Conservation (phyloP, 495 filamentous ascomycete species). For the Daldinia childiae region DNA sequence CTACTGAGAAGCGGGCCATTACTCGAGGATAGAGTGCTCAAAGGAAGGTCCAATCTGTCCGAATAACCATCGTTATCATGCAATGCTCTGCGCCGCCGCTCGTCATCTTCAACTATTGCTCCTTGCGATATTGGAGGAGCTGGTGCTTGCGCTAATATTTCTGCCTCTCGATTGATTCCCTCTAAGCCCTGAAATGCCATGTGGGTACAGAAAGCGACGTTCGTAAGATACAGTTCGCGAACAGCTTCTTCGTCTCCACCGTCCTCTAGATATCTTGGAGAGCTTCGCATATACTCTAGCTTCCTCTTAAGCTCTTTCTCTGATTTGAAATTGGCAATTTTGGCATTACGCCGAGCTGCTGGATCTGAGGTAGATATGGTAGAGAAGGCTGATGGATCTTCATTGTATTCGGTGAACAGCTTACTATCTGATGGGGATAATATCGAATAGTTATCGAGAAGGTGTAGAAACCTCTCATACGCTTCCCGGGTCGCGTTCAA, state of each 20-base stretch:
- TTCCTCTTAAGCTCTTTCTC: conserved; percentile 89
- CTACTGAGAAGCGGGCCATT: conserved; percentile 80
- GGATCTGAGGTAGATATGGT: conserved; percentile 75
- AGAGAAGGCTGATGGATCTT: conserved; percentile 72
- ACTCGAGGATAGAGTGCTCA: conserved; percentile 53
- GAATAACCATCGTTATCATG: conserved; percentile 65
- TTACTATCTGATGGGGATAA: conserved; percentile 72
- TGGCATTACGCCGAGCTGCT: conserved; percentile 75
- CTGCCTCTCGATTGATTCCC: conserved; percentile 80
- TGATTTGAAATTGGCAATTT: conserved; percentile 83
- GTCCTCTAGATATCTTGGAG: conserved; percentile 54
- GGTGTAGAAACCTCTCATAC: conserved; percentile 80
- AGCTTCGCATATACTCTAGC: conserved; percentile 65
- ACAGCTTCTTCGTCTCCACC: conserved; percentile 78
- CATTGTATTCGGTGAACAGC: conserved; percentile 75
- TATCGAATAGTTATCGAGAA: conserved; percentile 80
- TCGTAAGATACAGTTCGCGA: conserved; percentile 79
- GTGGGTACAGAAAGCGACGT: conserved; percentile 75
- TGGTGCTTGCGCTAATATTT: conserved; percentile 80
- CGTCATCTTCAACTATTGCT: conserved; percentile 55
- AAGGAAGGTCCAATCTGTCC: conserved; percentile 76
- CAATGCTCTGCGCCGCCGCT: conserved; percentile 58
- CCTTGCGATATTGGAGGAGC: conserved; percentile 51
- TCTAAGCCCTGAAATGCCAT: conserved; percentile 87
- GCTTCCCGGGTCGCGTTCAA: conserved; percentile 68